Evolutionary conservation across 2,329 filamentous ascomycete species (phyloP), one percentile per base, ranked within the genome.

Genomic region (Periconia digitata): DNA sequence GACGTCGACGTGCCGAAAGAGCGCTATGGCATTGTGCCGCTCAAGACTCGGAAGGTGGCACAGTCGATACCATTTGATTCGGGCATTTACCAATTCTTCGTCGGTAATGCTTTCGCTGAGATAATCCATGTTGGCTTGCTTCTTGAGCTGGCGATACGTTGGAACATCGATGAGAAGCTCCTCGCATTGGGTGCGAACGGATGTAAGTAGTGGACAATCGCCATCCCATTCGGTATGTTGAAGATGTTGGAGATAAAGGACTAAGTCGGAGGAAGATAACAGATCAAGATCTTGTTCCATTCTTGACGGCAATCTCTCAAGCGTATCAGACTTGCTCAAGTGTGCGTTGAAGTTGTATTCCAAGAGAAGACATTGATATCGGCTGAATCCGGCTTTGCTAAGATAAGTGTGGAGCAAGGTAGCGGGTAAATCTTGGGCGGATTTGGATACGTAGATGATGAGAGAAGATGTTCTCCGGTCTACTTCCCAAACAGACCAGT

Each of bases 401-500:
- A 72, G 42, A 37, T 69, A 64, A 5, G 65, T 67, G 45, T 72
- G 69, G 10, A 71, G 49, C 7, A 72, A 44, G 1, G 60, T 58
- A 3, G 50, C 55, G 15, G 57, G 49, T 12, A 70, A 35, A 44
- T 71, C 60, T 40, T 65, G 63, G 1, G 66, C 64, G 4, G 62
- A 65, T 49, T 72, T 70, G 2, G 69, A 72, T 10, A 69, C 36
- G 43, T 71, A 72, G n/a, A 72, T 60, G 12, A 68, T 53, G 8
- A 59, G 47, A 1, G 55, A 53, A 27, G 58, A 62, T 6, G 65
- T 64, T 24, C 62, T 53, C 18, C 54, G 56, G 13, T 70, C 64
- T 1, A 60, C 36, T 48, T 72, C 68, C 57, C 61, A 70, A 12
- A 72, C 60, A 15, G 64, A 54, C 69, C 69, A 72, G 39, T 70